A percentile compares a stretch with the other conserved stretches of the same genome.
phyloP scores from a whole-genome alignment of 2,329 filamentous ascomycete species.

The Eurotiales sp. region DNA sequence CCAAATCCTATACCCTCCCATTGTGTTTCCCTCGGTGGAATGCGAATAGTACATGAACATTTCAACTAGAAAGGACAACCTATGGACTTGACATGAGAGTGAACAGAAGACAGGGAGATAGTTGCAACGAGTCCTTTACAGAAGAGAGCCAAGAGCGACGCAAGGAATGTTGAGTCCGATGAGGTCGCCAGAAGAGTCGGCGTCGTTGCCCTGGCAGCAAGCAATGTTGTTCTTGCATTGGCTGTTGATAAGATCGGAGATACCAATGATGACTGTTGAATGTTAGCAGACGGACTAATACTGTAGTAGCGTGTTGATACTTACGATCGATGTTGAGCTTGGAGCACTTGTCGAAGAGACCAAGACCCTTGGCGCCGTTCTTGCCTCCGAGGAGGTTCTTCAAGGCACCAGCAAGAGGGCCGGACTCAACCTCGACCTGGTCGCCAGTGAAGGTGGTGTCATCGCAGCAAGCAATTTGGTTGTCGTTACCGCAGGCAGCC shows the following conservation, averaged over 20 bases:
- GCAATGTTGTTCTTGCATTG: slow-evolving; percentile 41
- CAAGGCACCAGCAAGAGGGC: slow-evolving; percentile 32
- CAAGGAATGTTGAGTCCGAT: slow-evolving; percentile 36
- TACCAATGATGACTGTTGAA: slow-evolving; percentile 24
- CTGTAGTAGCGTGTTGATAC: slow-evolving; percentile 12
- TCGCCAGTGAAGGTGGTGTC: slow-evolving; percentile 35
- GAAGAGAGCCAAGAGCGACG: slow-evolving; percentile 35
- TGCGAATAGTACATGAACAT: background rate
- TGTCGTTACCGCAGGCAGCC: slow-evolving; percentile 37
- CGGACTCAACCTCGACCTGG: slow-evolving; percentile 29
- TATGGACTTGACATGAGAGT: slow-evolving; percentile 6
- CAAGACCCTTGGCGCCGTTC: slow-evolving; percentile 31
- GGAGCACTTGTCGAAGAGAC: slow-evolving; percentile 42
- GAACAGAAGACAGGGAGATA: slow-evolving; percentile 5
- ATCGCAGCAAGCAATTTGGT: slow-evolving; percentile 39
- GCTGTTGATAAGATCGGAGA: slow-evolving; percentile 34
- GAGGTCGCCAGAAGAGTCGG: slow-evolving; percentile 29
- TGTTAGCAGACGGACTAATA: slow-evolving; percentile 7
- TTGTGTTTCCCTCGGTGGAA: slow-evolving; percentile 1
- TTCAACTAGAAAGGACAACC: background rate
- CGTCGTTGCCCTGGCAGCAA: slow-evolving; percentile 36
- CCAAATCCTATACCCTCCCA: background rate
- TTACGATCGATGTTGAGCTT: slow-evolving; percentile 33
- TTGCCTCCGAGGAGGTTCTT: slow-evolving; percentile 32
- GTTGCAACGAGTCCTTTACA: slow-evolving; percentile 26